Evolutionary conservation across 2,329 filamentous ascomycete species (phyloP), one percentile per base, ranked within the genome.

Genomic region (Aspergillus luchuensis): DNA sequence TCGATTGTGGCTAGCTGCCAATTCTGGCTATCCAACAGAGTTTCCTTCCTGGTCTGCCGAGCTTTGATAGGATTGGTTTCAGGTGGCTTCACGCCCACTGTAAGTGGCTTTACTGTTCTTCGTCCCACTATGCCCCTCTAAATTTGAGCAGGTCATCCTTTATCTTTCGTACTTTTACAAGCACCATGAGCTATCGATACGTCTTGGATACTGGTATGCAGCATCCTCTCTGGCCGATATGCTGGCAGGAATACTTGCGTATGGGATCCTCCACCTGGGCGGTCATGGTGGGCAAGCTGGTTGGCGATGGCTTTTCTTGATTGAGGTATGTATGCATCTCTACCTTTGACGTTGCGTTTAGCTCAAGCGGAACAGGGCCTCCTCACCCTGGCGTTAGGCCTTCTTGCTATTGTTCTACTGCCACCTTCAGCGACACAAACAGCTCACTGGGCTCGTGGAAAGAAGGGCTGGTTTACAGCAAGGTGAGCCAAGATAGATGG

Each of bases 101-200:
- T 67, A 56, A 62, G 63, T 66, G 21, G 38, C 47, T 23, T 39
- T 59, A 7, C 17, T 28, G 21, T 21, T 8, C 8, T 1, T 13
- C 23, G 19, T 23, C 21, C 5, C n/a, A 2, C 21, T 47, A 36
- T 8, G 15, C 11, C 6, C 38, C 21, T 57, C 5, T 28, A 10
- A 15, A 23, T 3, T 4, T 1, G 3, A 13, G 8, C 7, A 71
- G 63, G 63, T 70, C 25, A 67, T 78, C 21, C 63, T 78, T 0
- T 91, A 87, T 72, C 78, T 91, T 4, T 87, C 84, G 4, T 91
- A 91, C 71, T 92, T 88, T 69, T 91, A 91, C 75, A 91, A 85
- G 52, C 82, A 84, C 1, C 80, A 81, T 51, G 89, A 91, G 71
- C 78, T 91, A 0, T 87, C 88, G 0, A 81, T 83, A 4, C 65